These are phyloP conservation scores for Crinitomyces ghanaensis DNA, from an alignment of 805 yeast genomes.

Conservation along the genomic window DNA sequence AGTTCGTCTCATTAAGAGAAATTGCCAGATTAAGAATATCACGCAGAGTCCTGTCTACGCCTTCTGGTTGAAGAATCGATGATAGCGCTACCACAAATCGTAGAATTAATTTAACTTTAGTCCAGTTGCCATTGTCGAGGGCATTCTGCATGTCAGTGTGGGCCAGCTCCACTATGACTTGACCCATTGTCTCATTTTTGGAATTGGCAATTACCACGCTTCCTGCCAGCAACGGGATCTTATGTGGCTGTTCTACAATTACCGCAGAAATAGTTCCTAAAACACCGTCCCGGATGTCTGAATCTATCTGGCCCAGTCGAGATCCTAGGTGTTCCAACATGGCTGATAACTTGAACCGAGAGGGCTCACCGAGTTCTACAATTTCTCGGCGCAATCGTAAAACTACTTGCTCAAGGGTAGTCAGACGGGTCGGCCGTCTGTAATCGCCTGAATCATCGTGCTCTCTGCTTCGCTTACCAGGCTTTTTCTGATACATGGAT, in stretches of 20 bases:
- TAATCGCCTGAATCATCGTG: slow-evolving; percentile 1
- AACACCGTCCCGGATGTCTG: slow-evolving; percentile 47
- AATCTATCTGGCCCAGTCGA: slow-evolving; percentile 37
- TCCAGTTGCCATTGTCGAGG: slow-evolving; percentile 42
- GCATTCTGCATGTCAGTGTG: slow-evolving; percentile 51
- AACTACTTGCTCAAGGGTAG: slow-evolving; percentile 4
- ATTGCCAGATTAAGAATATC: slow-evolving; percentile 42
- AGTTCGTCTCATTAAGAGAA: slow-evolving; percentile 29
- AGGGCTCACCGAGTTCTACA: slow-evolving; percentile 49
- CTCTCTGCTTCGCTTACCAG: slow-evolving; percentile 2
- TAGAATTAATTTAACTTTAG: slow-evolving; percentile 54
- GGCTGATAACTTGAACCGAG: slow-evolving; percentile 18
- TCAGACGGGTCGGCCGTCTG: neutral
- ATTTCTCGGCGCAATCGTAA: slow-evolving; percentile 29
- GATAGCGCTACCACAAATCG: slow-evolving; percentile 59
- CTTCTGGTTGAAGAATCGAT: slow-evolving; percentile 47
- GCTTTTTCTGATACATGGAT: no score
- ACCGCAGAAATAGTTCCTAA: slow-evolving; percentile 57
- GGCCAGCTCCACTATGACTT: slow-evolving; percentile 54
- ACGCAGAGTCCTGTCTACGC: slow-evolving; percentile 36
- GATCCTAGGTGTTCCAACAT: slow-evolving; percentile 22
- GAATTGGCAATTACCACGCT: slow-evolving; percentile 57
- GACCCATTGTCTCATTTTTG: slow-evolving; percentile 53
- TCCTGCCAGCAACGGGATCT: slow-evolving; percentile 59
- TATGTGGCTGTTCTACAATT: slow-evolving; percentile 83